Evolutionary conservation across 345 rosid species (phyloP).

Genomic region (Syzygium aqueum): DNA sequence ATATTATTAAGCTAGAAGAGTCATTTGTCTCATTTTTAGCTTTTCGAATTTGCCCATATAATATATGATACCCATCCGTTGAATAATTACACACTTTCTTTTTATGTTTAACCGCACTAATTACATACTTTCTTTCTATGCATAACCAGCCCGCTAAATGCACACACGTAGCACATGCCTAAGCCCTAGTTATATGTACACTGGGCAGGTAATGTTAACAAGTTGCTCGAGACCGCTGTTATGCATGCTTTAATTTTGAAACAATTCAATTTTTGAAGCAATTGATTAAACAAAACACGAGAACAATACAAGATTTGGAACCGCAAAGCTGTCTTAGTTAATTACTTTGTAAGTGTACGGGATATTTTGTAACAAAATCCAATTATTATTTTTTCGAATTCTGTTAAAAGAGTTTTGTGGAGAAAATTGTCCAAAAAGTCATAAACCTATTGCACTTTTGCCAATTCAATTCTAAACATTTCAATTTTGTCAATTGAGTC

Average conservation of each 20-base stretch:
- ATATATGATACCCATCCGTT: not conserved
- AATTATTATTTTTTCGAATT: too few relatives aligned
- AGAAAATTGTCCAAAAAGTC: too few relatives aligned
- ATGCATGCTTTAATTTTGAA: not conserved
- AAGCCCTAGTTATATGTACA: accelerated
- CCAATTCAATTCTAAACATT: too few relatives aligned
- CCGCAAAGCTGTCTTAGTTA: not conserved
- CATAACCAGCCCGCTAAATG: not conserved
- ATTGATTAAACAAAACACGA: not conserved
- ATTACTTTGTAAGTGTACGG: too few relatives aligned
- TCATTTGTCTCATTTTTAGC: not conserved
- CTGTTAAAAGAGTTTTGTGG: too few relatives aligned
- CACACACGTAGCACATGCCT: not conserved
- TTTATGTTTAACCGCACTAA: not conserved
- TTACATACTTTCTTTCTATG: not conserved
- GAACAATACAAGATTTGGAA: not conserved
- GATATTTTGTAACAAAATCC: too few relatives aligned
- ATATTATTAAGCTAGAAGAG: not conserved
- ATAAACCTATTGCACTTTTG: too few relatives aligned
- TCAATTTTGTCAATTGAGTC: too few relatives aligned
- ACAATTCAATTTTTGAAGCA: not conserved
- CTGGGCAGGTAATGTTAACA: not conserved
- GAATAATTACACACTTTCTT: not conserved
- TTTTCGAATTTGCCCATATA: not conserved
- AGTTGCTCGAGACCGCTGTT: not conserved